Conservation (phyloP, 129 eudicot species). For the Flaveria robusta region DNA sequence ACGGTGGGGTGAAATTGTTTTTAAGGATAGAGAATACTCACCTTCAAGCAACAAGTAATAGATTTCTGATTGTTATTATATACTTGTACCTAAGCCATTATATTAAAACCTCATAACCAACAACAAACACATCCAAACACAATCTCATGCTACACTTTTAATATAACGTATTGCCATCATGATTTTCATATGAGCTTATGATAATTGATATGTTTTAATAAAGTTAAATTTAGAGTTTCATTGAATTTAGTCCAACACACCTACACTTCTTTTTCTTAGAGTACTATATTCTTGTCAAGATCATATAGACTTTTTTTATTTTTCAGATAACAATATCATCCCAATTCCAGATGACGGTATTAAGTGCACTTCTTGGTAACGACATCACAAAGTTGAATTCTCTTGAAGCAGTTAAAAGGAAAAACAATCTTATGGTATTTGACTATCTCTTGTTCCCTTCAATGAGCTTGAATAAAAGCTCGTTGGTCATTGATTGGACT, state of each 20-base stretch:
- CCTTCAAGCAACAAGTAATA: no score
- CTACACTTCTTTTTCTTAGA: background rate
- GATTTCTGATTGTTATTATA: no score
- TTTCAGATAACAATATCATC: conserved; percentile 20
- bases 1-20: background rate
- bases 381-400: conserved; percentile 35
- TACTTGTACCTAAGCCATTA: no score
- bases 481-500: conserved; percentile 54
- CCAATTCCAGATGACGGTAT: conserved; percentile 35
- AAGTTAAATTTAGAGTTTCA: no score
- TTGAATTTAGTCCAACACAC: no score
- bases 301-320: background rate
- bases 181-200: no score
- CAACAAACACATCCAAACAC: no score
- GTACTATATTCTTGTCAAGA: background rate
- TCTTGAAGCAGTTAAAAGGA: background rate
- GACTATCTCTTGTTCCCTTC: conserved; percentile 81
- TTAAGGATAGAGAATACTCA: no score
- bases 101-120: no score
- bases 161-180: no score
- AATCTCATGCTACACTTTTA: no score
- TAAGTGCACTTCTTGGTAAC: conserved; percentile 53
- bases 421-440: conserved; percentile 13
- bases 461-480: conserved; percentile 10
- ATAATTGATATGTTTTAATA: no score